Conservation (phyloP, 2,329 filamentous ascomycete species). For the Zalaria sp. region DNA sequence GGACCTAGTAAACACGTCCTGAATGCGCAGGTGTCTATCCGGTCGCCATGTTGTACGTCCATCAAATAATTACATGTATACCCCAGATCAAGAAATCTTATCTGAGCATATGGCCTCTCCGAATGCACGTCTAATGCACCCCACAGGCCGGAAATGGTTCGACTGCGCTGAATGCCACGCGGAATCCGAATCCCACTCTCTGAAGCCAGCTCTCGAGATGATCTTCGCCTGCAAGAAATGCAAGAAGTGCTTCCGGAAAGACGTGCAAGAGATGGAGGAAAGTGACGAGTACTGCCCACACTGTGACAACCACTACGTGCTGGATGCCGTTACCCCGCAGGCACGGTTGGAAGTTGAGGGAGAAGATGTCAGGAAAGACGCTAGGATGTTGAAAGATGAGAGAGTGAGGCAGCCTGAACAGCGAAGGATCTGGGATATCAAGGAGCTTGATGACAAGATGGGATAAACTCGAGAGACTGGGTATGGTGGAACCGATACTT, state of each 20-base stretch:
- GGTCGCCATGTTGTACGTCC: constrained; percentile 79
- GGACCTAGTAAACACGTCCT: constrained; percentile 77
- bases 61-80: not conserved
- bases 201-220: constrained; percentile 73
- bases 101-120: not conserved
- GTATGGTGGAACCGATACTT: too few species aligned
- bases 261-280: constrained; percentile 83
- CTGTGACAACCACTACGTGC: constrained; percentile 96
- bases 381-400: constrained; percentile 84
- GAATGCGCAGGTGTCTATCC: constrained; percentile 93
- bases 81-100: not conserved
- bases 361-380: constrained; percentile 75
- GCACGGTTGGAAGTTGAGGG: constrained; percentile 76
- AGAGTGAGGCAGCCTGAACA: constrained; percentile 47
- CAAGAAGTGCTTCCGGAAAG: constrained; percentile 94
- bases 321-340: constrained; percentile 77
- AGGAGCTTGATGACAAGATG: constrained; percentile 59
- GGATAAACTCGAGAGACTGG: constrained; percentile 37
- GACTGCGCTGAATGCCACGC: constrained; percentile 92
- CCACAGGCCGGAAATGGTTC: constrained; percentile 83
- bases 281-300: constrained; percentile 97
- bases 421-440: constrained; percentile 62
- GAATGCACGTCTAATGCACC: constrained; percentile 4
- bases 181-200: constrained; percentile 60
- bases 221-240: constrained; percentile 97